phyloP scores from a whole-genome alignment of 306 rosid genomes.

The Hylodesmum podocarpum region DNA sequence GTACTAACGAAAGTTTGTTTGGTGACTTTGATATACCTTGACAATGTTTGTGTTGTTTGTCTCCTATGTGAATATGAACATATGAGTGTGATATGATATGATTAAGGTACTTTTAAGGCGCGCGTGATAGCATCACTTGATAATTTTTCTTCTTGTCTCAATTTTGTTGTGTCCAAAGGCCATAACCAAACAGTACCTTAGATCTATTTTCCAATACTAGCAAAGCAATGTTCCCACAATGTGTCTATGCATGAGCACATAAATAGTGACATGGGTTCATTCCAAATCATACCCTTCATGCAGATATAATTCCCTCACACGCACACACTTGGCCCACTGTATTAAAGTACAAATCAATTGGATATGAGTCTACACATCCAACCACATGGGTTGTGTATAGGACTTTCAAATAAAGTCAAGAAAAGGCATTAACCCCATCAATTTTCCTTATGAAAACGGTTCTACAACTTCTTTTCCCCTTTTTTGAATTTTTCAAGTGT shows the following conservation, averaged over 20 bases:
- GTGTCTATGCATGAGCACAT: slow-evolving; percentile 20
- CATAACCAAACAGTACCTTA: neutral
- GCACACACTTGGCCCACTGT: slow-evolving; percentile 7
- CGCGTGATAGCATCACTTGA: slow-evolving; percentile 34
- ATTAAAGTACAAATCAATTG: neutral
- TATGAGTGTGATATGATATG: neutral
- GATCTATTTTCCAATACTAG: neutral
- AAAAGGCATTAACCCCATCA: neutral
- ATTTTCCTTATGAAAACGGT: neutral
- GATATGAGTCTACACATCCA: neutral
- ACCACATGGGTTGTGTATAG: slow-evolving; percentile 11
- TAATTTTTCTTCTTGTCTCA: neutral
- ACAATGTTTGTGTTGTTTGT: slow-evolving; percentile 34
- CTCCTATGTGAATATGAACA: slow-evolving; percentile 26
- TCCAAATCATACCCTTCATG: slow-evolving; percentile 17
- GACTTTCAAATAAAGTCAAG: slow-evolving; percentile 16
- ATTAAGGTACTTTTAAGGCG: slow-evolving; percentile 35
- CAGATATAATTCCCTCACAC: neutral
- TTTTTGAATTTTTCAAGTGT: too few species aligned
- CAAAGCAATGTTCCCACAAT: slow-evolving; percentile 8
- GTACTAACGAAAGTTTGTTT: slow-evolving; percentile 34
- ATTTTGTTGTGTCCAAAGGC: slow-evolving; percentile 26
- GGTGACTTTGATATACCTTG: slow-evolving; percentile 32
- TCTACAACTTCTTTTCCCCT: too few species aligned
- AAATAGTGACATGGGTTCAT: neutral